phyloP scores from a whole-genome alignment of 176 grass and related monocot species.

The Oryza australiensis region DNA sequence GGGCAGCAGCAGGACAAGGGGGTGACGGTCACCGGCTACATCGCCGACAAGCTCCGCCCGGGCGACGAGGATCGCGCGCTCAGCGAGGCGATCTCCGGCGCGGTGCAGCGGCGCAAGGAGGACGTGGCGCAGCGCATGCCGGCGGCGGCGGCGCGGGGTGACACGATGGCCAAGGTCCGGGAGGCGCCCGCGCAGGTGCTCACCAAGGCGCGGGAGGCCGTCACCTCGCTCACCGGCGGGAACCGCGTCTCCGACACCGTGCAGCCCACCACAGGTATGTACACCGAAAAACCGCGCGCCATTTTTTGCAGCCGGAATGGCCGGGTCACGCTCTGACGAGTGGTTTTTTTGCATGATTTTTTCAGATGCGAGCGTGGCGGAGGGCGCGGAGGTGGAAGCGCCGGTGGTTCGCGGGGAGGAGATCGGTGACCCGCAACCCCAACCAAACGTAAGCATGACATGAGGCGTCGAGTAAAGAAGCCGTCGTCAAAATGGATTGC shows the following conservation, averaged over 20 bases:
- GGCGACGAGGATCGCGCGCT: slow-evolving; percentile 67
- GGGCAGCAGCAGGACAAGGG: slow-evolving; percentile 60
- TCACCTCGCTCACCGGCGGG: slow-evolving; percentile 61
- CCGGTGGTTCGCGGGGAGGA: slow-evolving; percentile 31
- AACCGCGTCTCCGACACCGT: slow-evolving; percentile 39
- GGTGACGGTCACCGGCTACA: slow-evolving; percentile 44
- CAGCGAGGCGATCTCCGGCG: slow-evolving; percentile 60
- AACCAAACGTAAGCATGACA: slow-evolving; percentile 10
- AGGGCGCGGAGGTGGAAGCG: background rate
- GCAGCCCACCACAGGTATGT: slow-evolving; percentile 15
- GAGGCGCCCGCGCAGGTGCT: slow-evolving; percentile 23
- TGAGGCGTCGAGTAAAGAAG: background rate
- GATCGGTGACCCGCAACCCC: background rate
- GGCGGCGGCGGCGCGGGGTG: background rate
- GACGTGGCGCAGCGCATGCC: slow-evolving; percentile 23
- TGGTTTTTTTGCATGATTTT: background rate
- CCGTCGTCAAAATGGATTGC: background rate
- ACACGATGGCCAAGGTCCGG: background rate
- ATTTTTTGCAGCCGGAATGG: background rate
- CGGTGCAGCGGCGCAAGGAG: slow-evolving; percentile 58
- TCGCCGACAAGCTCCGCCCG: slow-evolving; percentile 74
- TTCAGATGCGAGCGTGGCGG: slow-evolving; percentile 16
- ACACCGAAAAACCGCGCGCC: background rate
- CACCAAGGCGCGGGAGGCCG: slow-evolving; percentile 49
- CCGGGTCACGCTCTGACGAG: background rate